phyloP scores from a whole-genome alignment of 495 filamentous ascomycete species.

The Tuber melanosporum region DNA sequence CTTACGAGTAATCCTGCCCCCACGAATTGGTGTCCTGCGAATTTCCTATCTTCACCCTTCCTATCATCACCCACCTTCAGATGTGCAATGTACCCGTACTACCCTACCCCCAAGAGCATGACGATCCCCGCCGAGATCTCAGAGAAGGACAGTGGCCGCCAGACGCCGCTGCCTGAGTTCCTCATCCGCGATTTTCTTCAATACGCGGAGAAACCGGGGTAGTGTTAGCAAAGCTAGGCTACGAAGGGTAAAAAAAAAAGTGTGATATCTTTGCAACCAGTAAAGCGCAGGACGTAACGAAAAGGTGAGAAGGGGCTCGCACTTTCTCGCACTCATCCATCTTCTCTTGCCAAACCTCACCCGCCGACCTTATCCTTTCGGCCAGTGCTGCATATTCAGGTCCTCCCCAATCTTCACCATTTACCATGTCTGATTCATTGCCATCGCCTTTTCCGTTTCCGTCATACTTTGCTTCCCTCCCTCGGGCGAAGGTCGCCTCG shows the following conservation, averaged over 20 bases:
- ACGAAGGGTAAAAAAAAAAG: background rate
- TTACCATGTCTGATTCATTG: conserved; percentile 6
- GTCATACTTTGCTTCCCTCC: background rate
- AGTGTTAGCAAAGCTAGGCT: conserved; percentile 3
- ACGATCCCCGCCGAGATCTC: background rate
- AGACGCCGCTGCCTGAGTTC: conserved; percentile 29
- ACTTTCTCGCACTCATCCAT: conserved; percentile 41
- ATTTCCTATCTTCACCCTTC: background rate
- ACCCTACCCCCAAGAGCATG: background rate
- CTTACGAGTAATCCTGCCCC: background rate
- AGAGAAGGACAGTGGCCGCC: conserved; percentile 36
- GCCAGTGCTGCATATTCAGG: conserved; percentile 17
- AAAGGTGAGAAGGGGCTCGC: conserved; percentile 6
- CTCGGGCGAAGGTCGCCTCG: conserved; percentile 5
- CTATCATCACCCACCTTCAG: background rate
- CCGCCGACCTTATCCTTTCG: conserved; percentile 23
- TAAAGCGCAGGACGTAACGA: background rate
- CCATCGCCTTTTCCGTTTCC: conserved; percentile 1
- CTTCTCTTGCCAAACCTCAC: conserved; percentile 31
- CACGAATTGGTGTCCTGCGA: background rate
- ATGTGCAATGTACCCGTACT: background rate
- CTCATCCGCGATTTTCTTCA: conserved; percentile 35
- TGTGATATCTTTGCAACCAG: background rate
- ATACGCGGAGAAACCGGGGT: background rate
- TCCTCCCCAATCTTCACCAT: conserved; percentile 8